phyloP scores from a whole-genome alignment of 371 early-diverging fungal genomes.

The Zancudomyces culisetae region DNA sequence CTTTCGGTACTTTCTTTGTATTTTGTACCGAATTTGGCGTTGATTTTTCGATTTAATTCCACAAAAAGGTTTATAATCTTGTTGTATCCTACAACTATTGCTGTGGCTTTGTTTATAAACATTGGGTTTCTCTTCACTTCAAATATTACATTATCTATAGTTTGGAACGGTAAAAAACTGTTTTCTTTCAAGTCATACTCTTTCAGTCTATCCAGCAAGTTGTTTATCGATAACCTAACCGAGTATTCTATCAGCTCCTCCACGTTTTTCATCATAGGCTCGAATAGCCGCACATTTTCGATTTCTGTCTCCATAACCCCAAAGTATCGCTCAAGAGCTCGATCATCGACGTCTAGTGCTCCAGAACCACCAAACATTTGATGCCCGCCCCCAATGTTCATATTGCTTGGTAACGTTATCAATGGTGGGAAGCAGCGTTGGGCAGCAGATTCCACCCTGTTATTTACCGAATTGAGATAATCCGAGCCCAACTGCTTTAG shows the following conservation, averaged over 20 bases:
- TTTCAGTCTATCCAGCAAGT: too few species aligned
- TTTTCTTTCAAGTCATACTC: too few species aligned
- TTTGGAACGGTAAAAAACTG: too few species aligned
- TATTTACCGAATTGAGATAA: not conserved
- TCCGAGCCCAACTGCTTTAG: not conserved
- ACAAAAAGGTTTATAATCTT: too few species aligned
- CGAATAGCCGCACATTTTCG: not conserved
- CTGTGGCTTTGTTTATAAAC: too few species aligned
- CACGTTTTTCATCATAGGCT: not conserved
- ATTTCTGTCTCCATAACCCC: not conserved
- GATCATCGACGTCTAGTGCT: not conserved
- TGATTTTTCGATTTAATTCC: too few species aligned
- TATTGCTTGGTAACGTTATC: not conserved
- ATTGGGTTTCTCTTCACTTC: too few species aligned
- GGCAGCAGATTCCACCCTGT: not conserved
- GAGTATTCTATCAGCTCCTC: not conserved
- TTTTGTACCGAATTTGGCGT: not conserved
- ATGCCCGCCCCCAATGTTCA: not conserved
- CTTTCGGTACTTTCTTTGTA: not conserved
- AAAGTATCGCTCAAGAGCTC: not conserved
- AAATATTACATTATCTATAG: too few species aligned
- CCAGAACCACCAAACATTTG: not conserved
- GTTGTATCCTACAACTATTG: too few species aligned
- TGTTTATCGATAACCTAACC: too few species aligned
- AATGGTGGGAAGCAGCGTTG: not conserved